Conservation (phyloP, 345 rosid genomes). For the Pistacia vera region DNA sequence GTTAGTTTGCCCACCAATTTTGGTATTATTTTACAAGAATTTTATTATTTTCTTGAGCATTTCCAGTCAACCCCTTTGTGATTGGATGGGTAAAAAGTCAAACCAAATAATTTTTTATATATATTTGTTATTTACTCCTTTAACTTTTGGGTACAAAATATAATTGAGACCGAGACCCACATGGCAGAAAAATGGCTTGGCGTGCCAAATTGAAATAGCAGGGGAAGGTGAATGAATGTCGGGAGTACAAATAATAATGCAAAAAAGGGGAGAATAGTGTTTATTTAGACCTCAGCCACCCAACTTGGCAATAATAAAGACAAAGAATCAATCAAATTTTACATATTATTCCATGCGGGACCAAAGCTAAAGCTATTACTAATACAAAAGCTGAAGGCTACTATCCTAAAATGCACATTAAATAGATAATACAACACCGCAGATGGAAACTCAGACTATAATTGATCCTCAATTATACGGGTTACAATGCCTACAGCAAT, state of each 20-base stretch:
- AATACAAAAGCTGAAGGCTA: not conserved
- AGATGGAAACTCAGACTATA: not conserved
- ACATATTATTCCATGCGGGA: too few relatives aligned
- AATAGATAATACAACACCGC: not conserved
- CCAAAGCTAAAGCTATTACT: not conserved
- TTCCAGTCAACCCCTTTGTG: too few relatives aligned
- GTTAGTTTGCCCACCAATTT: too few relatives aligned
- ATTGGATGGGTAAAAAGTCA: not conserved
- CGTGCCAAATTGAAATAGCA: not conserved
- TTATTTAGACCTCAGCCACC: not conserved
- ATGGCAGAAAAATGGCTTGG: not conserved
- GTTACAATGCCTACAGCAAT: slow-evolving; percentile 72
- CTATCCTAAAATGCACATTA: not conserved
- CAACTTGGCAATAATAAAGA: too few relatives aligned
- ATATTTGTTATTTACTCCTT: not conserved
- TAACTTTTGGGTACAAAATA: not conserved
- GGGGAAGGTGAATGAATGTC: too few relatives aligned
- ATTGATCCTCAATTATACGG: slow-evolving; percentile 54
- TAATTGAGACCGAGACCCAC: not conserved
- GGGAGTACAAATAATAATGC: too few relatives aligned
- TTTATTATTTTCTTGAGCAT: too few relatives aligned
- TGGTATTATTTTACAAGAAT: too few relatives aligned
- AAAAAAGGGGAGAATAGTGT: too few relatives aligned
- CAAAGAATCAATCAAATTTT: slow-evolving; percentile 4
- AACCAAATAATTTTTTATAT: not conserved